Evolutionary conservation across 2,329 filamentous ascomycete species (phyloP), one percentile per base, ranked within the genome.

Genomic region (Didymella sp.): DNA sequence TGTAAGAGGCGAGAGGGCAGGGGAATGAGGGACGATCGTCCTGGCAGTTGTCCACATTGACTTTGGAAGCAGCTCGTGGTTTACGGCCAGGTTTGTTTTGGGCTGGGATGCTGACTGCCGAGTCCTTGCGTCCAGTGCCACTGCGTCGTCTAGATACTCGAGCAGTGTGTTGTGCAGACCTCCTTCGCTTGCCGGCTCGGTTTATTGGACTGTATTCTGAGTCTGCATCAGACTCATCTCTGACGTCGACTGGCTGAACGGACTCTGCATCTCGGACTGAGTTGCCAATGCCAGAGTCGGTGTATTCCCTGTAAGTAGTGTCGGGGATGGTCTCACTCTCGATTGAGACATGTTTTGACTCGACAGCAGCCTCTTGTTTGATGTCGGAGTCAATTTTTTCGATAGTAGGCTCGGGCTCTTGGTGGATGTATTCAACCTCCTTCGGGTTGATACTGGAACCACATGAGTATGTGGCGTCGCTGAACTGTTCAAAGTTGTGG

Each of bases 1-100:
- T 90, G 54, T 92, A 95, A 52, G 85, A 87, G 27, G 85, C 80
- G 73, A 97, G 92, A 54, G 91, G 87, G 74, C 94, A 98, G 22
- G 83, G 81, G 69, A 94, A 95, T 0, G 85, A 83, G 0, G 85
- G 83, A 21, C 63, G 61, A 15, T 60, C 60, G 21, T 68, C 59
- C 15, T 59, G 51, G 6, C 56, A 58, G 22, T 31, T 47, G 11
- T 67, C 59, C 25, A 37, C 45, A 25, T 30, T 53, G 9, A 38
- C 28, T 22, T 61, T 70, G 5, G 45, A 41, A 2, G 60, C 21
- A 17, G 60, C 52, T n/a, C 64, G 63, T 24, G 51, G 15, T 46
- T 58, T 66, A 56, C 72, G 72, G 19, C 56, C 53, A 9, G 66
- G 56, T 35, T 58, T 69, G 15, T 41, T 49, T 0, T 62, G 54